phyloP scores from a whole-genome alignment of 2,329 filamentous ascomycete genomes.

The Alternaria ethzedia region DNA sequence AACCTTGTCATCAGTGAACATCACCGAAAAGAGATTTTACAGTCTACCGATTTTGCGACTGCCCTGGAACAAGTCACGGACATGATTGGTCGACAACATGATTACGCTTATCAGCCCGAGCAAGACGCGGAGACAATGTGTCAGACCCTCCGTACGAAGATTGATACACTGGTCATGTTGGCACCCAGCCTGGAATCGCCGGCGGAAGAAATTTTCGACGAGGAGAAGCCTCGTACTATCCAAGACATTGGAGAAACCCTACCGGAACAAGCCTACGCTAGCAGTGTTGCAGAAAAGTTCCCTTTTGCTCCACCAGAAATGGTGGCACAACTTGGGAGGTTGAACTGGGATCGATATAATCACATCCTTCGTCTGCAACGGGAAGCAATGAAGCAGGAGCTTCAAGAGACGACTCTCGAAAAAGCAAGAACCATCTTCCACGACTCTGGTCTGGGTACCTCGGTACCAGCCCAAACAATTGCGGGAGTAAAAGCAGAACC shows the following conservation, averaged over 20 bases:
- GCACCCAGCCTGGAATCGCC: constrained; percentile 4
- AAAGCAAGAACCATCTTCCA: neutral
- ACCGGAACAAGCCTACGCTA: constrained; percentile 10
- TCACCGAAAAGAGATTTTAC: neutral
- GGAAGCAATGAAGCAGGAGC: neutral
- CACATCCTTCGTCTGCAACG: constrained; percentile 9
- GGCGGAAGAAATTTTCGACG: neutral
- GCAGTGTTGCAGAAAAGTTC: constrained; percentile 7
- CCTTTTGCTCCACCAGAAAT: constrained; percentile 1
- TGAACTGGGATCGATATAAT: constrained; percentile 13
- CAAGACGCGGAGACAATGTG: neutral
- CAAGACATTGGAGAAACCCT: neutral
- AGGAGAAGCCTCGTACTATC: constrained; percentile 5
- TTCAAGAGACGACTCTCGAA: neutral
- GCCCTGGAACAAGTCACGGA: neutral
- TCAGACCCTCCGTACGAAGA: constrained; percentile 8
- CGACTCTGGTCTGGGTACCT: neutral
- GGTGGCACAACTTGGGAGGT: constrained; percentile 1
- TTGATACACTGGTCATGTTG: constrained; percentile 8
- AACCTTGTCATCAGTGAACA: neutral
- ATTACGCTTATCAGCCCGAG: neutral
- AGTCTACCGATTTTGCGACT: neutral
- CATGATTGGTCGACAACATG: neutral
- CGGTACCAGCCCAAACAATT: neutral
- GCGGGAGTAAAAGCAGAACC: neutral